These are phyloP conservation scores for Dalbergia cochinchinensis DNA, from an alignment of 306 rosid genomes.

Conservation along the genomic window DNA sequence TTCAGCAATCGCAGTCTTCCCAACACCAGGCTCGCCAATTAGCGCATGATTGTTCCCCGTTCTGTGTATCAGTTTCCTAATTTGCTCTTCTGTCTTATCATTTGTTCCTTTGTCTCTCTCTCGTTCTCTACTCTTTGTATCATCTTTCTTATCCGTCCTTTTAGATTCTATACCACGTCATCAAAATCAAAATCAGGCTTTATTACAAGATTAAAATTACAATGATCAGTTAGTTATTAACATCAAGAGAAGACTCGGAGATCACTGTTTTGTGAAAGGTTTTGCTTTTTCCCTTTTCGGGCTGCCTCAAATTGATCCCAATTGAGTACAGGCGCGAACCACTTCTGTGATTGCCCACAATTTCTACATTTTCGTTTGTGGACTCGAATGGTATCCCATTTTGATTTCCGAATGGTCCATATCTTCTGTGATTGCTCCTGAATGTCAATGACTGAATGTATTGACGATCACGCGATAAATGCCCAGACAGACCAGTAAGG, in stretches of 20 bases:
- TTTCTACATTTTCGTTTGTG: not conserved
- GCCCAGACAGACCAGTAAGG: too few species aligned
- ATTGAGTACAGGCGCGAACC: not conserved
- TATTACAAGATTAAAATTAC: too few species aligned
- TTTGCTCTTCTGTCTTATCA: too few species aligned
- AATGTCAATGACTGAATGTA: not conserved
- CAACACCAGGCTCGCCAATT: slow-evolving; percentile 88
- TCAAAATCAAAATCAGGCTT: not conserved
- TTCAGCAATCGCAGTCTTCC: slow-evolving; percentile 86
- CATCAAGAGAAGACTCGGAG: too few species aligned
- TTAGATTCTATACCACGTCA: slow-evolving; percentile 68
- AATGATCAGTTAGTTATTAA: too few species aligned
- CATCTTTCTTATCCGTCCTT: slow-evolving; percentile 43
- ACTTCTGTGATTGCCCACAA: not conserved
- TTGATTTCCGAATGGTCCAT: not conserved
- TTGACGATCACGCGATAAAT: too few species aligned
- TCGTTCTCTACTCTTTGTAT: too few species aligned
- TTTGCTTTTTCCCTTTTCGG: too few species aligned
- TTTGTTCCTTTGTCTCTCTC: too few species aligned
- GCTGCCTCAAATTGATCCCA: not conserved
- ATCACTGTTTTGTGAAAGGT: too few species aligned
- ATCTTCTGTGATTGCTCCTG: not conserved
- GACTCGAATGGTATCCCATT: not conserved
- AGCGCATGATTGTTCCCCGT: slow-evolving; percentile 84
- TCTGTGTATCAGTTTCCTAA: slow-evolving; percentile 78